These are phyloP conservation scores for Rhamnella rubrinervis DNA, from an alignment of 331 rosid genomes.

Conservation along the genomic window DNA sequence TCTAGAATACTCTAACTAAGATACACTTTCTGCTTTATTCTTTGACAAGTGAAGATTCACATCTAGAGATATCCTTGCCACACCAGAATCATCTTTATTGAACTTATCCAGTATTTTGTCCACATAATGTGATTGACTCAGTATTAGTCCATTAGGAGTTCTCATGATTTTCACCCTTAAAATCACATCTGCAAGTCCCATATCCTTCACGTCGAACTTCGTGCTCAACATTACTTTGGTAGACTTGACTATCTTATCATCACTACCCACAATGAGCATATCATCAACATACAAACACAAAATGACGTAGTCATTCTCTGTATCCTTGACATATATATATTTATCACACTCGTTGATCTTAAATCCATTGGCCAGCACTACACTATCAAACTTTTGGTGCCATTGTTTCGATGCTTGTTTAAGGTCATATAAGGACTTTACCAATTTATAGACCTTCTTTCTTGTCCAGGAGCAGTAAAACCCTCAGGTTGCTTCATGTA, in stretches of 20 bases:
- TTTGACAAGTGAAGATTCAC: not conserved
- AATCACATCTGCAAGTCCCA: not conserved
- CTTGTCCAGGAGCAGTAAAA: no score
- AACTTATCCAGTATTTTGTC: not conserved
- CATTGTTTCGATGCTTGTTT: not conserved
- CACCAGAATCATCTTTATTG: not conserved
- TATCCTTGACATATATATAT: not conserved
- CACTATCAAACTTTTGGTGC: not conserved
- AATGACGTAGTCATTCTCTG: not conserved
- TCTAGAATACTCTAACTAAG: not conserved
- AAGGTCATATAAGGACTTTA: not conserved
- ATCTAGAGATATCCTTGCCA: not conserved
- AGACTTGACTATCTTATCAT: not conserved
- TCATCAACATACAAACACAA: conserved; percentile 2
- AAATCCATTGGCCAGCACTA: not conserved
- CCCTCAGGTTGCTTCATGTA: not conserved
- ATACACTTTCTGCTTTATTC: not conserved
- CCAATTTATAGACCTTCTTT: no score
- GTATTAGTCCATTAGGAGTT: not conserved
- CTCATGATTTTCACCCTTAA: not conserved
- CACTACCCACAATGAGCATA: not conserved
- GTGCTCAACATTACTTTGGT: not conserved
- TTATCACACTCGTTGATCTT: not conserved
- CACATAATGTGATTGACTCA: not conserved
- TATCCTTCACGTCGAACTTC: not conserved